phyloP scores from a whole-genome alignment of 352 stramenopile genomes.

The Pythium dissotocum region DNA sequence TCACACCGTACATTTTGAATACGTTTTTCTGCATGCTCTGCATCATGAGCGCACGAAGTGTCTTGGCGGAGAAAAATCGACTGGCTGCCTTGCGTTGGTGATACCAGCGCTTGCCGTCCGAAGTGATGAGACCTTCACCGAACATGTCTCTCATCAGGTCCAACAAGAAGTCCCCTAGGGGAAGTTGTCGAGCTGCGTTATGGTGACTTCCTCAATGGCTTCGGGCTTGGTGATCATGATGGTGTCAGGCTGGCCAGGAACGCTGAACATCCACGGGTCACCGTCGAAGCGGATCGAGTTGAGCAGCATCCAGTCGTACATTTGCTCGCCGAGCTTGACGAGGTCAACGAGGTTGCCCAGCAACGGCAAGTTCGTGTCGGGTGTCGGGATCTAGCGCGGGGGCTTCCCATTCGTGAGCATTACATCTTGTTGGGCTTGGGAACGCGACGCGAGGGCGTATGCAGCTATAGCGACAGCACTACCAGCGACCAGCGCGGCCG shows the following conservation, averaged over 20 bases:
- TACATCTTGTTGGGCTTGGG: background rate
- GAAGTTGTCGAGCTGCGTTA: constrained; percentile 35
- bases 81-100: constrained; percentile 34
- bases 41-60: constrained; percentile 31
- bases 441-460: background rate
- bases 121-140: constrained; percentile 26
- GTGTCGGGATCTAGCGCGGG: no score
- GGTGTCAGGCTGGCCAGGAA: constrained; percentile 17
- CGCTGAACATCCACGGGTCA: constrained; percentile 25
- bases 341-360: constrained; percentile 46
- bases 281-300: constrained; percentile 14
- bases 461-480: background rate
- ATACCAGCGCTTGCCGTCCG: constrained; percentile 31
- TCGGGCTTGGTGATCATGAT: constrained; percentile 30
- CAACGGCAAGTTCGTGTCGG: no score
- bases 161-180: constrained; percentile 25
- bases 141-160: constrained; percentile 27
- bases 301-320: constrained; percentile 45
- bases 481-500: background rate
- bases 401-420: background rate
- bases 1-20: constrained; percentile 12
- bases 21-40: constrained; percentile 25
- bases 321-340: constrained; percentile 25
- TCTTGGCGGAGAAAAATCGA: constrained; percentile 34
- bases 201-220: constrained; percentile 33